phyloP scores from a whole-genome alignment of 2,329 filamentous ascomycete genomes.

The Alternaria incomplexa region DNA sequence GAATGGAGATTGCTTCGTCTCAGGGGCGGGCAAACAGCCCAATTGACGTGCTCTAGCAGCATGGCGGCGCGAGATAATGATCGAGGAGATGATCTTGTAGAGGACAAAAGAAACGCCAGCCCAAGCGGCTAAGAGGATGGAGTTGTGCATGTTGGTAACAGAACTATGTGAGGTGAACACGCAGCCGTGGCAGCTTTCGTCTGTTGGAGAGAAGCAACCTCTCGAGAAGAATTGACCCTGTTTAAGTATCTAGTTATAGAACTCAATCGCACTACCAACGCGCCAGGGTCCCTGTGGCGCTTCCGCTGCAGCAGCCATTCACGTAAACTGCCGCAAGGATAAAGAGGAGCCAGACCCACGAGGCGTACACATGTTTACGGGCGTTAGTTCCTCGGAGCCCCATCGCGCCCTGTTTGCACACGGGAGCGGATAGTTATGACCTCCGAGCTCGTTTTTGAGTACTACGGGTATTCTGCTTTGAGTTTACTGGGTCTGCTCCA shows the following conservation, averaged over 20 bases:
- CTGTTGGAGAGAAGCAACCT: background rate
- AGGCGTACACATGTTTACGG: background rate
- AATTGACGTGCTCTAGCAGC: conserved; percentile 42
- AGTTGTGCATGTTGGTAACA: conserved; percentile 33
- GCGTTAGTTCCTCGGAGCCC: background rate
- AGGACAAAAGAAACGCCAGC: conserved; percentile 37
- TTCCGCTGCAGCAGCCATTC: background rate
- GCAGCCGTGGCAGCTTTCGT: background rate
- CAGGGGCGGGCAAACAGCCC: conserved; percentile 53
- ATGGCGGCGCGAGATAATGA: conserved; percentile 38
- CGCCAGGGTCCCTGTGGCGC: background rate
- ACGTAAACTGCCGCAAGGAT: background rate
- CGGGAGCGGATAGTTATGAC: background rate
- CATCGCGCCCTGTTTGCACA: background rate
- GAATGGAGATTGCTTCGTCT: conserved; percentile 48
- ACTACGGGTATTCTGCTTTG: background rate
- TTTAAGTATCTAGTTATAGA: background rate
- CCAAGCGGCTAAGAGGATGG: conserved; percentile 38
- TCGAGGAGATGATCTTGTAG: conserved; percentile 36
- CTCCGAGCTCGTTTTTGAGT: background rate
- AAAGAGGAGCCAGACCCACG: background rate
- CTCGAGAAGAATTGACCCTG: background rate
- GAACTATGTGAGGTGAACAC: background rate
- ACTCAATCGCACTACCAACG: background rate
- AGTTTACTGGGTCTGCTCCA: background rate